These are phyloP conservation scores for Cicer chorassanicum DNA, from an alignment of 306 rosid genomes.

Conservation along the genomic window DNA sequence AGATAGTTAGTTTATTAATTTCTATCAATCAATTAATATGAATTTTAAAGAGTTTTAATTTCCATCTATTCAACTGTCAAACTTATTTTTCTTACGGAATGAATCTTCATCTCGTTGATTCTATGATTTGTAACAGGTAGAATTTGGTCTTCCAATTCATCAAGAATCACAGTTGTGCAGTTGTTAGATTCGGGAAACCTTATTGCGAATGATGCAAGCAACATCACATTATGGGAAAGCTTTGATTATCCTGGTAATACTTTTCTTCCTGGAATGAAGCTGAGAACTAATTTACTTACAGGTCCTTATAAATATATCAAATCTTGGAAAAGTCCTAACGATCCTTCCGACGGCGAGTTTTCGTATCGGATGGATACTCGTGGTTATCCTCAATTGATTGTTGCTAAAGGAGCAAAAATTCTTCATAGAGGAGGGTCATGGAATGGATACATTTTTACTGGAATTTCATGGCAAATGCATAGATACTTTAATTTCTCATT, in stretches of 20 bases:
- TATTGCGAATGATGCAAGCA: conserved; percentile 13
- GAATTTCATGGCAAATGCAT: not conserved
- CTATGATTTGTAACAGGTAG: too few relatives aligned
- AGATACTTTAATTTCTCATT: not conserved
- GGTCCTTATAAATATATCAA: conserved; percentile 34
- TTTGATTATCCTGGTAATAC: conserved; percentile 48
- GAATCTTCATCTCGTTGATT: too few relatives aligned
- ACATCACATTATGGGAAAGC: conserved; percentile 44
- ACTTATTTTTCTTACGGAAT: too few relatives aligned
- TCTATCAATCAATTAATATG: too few relatives aligned
- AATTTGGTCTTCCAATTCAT: conserved; percentile 42
- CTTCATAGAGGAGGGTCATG: conserved; percentile 27
- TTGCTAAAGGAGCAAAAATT: not conserved
- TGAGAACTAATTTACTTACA: not conserved
- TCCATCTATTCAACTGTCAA: too few relatives aligned
- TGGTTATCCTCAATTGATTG: conserved; percentile 39
- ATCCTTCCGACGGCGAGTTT: conserved; percentile 35
- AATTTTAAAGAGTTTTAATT: too few relatives aligned
- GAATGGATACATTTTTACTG: conserved; percentile 41
- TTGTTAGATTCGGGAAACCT: conserved; percentile 46
- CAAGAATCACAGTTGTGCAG: conserved; percentile 18
- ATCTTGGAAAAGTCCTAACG: conserved; percentile 32
- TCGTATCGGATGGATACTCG: conserved; percentile 16
- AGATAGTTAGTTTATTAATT: too few relatives aligned
- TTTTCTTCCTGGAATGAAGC: conserved; percentile 35